Conservation (phyloP, 192 early-diverging fungal genomes). For the Coemansia umbellata region DNA sequence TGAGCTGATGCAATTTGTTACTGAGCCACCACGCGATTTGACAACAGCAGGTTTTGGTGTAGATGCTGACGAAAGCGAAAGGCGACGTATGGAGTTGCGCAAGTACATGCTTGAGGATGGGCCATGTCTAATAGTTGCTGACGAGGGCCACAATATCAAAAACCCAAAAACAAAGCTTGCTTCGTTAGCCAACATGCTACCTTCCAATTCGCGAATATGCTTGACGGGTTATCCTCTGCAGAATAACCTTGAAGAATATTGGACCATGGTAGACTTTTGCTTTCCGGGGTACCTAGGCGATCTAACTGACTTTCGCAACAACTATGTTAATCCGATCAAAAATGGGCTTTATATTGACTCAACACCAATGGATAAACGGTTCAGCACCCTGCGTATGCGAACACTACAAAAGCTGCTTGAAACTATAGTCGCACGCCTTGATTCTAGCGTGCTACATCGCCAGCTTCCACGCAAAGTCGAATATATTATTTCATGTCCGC, state of each 20-base stretch:
- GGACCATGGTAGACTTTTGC: conserved; percentile 76
- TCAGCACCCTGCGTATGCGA: conserved; percentile 41
- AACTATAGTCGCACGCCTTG: conserved; percentile 60
- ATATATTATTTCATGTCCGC: conserved; percentile 61
- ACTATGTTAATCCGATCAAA: conserved; percentile 61
- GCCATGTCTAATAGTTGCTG: conserved; percentile 68
- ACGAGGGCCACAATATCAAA: conserved; percentile 82
- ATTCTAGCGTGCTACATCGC: conserved; percentile 46
- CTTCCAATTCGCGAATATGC: conserved; percentile 60
- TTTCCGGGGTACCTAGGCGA: conserved; percentile 60
- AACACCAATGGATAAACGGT: conserved; percentile 7
- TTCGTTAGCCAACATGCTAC: conserved; percentile 25
- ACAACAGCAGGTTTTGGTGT: too few relatives aligned
- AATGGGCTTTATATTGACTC: conserved; percentile 57
- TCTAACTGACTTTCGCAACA: conserved; percentile 51
- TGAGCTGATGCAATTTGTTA: conserved; percentile 22
- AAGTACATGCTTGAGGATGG: conserved; percentile 57
- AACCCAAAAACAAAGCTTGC: conserved; percentile 39
- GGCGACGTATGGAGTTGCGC: conserved; percentile 7
- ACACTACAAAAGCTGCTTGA: conserved; percentile 62
- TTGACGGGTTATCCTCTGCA: conserved; percentile 85
- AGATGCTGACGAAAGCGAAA: too few relatives aligned
- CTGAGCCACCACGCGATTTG: neutral
- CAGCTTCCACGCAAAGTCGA: conserved; percentile 72
- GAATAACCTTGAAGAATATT: conserved; percentile 78